Evolutionary conservation across 768 basidiomycete genomes (phyloP).

Genomic region (Galerina sulciceps): DNA sequence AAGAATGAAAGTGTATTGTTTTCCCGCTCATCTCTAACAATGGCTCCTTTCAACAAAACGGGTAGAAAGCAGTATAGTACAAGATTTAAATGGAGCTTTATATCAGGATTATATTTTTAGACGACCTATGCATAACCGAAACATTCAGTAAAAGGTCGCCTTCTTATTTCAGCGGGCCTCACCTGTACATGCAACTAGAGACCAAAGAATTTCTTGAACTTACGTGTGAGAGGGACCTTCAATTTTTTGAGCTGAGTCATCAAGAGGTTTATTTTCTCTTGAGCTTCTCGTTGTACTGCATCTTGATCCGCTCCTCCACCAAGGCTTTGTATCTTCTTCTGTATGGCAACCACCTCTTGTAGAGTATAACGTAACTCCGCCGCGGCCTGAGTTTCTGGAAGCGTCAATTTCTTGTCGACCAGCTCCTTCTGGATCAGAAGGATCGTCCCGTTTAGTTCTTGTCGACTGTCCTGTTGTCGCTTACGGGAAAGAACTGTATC

Average conservation of each 20-base stretch:
- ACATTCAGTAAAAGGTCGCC: too few species aligned
- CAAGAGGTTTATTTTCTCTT: neutral
- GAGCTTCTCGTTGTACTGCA: neutral
- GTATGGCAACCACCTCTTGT: constrained; percentile 11
- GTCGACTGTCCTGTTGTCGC: too few species aligned
- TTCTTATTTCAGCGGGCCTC: too few species aligned
- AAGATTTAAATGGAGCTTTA: too few species aligned
- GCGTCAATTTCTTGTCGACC: constrained; percentile 6
- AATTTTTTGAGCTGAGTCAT: neutral
- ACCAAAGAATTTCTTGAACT: neutral
- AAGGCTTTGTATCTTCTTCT: neutral
- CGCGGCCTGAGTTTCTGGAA: constrained; percentile 20
- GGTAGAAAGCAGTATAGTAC: too few species aligned
- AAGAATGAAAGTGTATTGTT: too few species aligned
- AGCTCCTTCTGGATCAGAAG: constrained; percentile 19
- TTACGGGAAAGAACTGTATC: neutral
- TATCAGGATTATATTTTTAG: too few species aligned
- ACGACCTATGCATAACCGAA: too few species aligned
- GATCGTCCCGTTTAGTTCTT: neutral
- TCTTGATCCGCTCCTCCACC: neutral
- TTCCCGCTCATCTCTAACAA: too few species aligned
- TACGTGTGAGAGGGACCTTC: neutral
- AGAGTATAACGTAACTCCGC: constrained; percentile 16
- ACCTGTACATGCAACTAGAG: neutral
- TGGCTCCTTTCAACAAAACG: too few species aligned